phyloP scores from a whole-genome alignment of 106 monocot genomes.

The Dendrobium huoshanense region DNA sequence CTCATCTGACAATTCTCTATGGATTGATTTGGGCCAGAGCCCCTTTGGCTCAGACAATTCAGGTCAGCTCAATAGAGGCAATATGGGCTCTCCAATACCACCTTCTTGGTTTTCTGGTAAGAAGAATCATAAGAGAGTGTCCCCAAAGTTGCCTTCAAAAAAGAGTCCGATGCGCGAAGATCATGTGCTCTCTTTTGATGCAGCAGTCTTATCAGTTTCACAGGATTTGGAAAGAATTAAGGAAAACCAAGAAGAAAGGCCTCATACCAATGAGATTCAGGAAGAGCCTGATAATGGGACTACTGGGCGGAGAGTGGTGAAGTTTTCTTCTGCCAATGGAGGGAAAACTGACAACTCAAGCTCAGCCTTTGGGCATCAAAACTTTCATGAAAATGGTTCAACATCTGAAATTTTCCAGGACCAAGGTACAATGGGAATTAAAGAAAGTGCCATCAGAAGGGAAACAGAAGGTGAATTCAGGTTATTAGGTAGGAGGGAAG shows the following conservation, averaged over 20 bases:
- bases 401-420: conserved; percentile 18
- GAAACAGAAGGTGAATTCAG: conserved; percentile 88
- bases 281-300: conserved; percentile 28
- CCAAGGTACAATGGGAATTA: conserved; percentile 20
- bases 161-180: conserved; percentile 64
- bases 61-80: conserved; percentile 43
- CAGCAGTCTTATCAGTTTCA: conserved; percentile 79
- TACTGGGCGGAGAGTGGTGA: conserved; percentile 8
- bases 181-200: conserved; percentile 86
- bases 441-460: conserved; percentile 83
- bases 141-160: conserved; percentile 38
- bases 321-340: conserved; percentile 32
- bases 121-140: conserved; percentile 49
- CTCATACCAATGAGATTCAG: conserved; percentile 16
- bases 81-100: conserved; percentile 74
- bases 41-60: conserved; percentile 63
- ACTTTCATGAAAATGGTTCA: conserved; percentile 33
- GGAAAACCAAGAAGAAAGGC: conserved; percentile 35
- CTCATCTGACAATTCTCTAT: conserved; percentile 76
- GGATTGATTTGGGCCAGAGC: conserved; percentile 96
- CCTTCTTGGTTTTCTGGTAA: conserved; percentile 68
- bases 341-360: conserved; percentile 14
- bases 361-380: conserved; percentile 13
- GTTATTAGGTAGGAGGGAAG: conserved; percentile 65
- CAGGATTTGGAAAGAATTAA: conserved; percentile 51